These are phyloP conservation scores for Salix caprea DNA, from an alignment of 345 rosid species.

Conservation along the genomic window DNA sequence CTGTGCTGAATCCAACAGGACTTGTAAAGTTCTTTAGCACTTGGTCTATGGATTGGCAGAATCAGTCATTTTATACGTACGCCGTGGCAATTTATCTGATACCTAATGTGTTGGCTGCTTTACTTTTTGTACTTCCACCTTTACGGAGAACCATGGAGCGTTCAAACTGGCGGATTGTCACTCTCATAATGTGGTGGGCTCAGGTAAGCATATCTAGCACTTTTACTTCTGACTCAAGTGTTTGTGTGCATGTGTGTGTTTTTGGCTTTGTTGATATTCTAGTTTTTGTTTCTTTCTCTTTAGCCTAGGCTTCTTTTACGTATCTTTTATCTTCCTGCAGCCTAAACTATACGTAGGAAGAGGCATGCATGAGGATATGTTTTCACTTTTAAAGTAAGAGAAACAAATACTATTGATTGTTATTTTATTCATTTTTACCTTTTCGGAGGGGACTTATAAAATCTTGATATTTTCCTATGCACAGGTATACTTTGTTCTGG, in stretches of 20 bases:
- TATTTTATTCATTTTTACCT: not conserved
- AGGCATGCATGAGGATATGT: slow-evolving; percentile 92
- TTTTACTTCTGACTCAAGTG: not conserved
- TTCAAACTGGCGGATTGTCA: slow-evolving; percentile 70
- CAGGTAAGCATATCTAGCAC: slow-evolving; percentile 54
- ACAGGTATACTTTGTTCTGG: slow-evolving; percentile 95
- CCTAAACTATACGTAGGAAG: slow-evolving; percentile 91
- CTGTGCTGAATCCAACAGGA: slow-evolving; percentile 72
- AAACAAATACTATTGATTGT: not conserved
- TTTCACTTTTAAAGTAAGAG: slow-evolving; percentile 85
- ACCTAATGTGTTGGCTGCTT: slow-evolving; percentile 69
- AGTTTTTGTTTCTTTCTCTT: not conserved
- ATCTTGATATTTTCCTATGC: slow-evolving; percentile 16
- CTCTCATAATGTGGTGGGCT: slow-evolving; percentile 95
- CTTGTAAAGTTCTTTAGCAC: slow-evolving; percentile 59
- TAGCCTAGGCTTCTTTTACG: not conserved
- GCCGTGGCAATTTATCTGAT: slow-evolving; percentile 74
- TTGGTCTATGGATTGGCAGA: slow-evolving; percentile 63
- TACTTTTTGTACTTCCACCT: slow-evolving; percentile 70
- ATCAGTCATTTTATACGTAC: slow-evolving; percentile 57
- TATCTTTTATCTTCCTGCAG: slow-evolving; percentile 35
- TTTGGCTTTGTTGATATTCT: not conserved
- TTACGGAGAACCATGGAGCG: slow-evolving; percentile 76
- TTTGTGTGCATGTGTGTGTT: not conserved
- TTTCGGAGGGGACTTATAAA: not conserved